Conservation (phyloP, 2,329 filamentous ascomycete genomes). For the Colletotrichum filicis region DNA sequence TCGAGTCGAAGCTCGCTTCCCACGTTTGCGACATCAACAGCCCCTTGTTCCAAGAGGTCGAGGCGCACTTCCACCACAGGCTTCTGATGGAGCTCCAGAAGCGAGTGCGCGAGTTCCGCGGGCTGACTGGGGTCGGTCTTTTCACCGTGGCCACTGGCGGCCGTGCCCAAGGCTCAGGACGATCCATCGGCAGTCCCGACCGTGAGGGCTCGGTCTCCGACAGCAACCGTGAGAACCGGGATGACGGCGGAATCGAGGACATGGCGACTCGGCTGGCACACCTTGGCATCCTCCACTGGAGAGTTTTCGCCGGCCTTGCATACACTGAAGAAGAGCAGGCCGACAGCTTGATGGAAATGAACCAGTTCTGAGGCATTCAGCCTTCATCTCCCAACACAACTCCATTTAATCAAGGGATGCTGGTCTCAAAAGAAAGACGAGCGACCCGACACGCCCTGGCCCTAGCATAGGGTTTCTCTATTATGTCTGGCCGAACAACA, state of each 20-base stretch:
- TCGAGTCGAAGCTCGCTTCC: constrained; percentile 61
- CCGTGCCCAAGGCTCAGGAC: constrained; percentile 52
- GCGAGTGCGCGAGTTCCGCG: constrained; percentile 63
- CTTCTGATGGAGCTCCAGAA: constrained; percentile 59
- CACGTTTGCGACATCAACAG: constrained; percentile 56
- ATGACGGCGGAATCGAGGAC: constrained; percentile 68
- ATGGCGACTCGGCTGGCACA: constrained; percentile 85
- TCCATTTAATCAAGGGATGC: constrained; percentile 12
- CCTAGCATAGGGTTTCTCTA: constrained; percentile 18
- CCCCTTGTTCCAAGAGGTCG: constrained; percentile 59
- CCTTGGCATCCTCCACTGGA: constrained; percentile 87
- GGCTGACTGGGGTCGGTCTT: constrained; percentile 62
- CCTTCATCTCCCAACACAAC: neutral
- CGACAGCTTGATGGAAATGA: constrained; percentile 46
- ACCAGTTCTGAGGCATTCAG: constrained; percentile 35
- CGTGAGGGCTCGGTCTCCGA: constrained; percentile 43
- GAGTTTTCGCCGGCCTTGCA: constrained; percentile 83
- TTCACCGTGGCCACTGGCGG: constrained; percentile 67
- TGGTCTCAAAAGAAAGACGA: neutral
- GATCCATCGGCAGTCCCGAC: constrained; percentile 44
- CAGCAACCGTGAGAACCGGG: constrained; percentile 54
- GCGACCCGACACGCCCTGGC: constrained; percentile 9
- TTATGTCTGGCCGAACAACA: constrained; percentile 33
- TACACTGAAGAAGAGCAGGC: constrained; percentile 63
- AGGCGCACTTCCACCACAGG: constrained; percentile 60